Base-by-base conservation (phyloP, 225 moss, liverwort and hornwort species). In the Polytrichum formosum region DNA sequence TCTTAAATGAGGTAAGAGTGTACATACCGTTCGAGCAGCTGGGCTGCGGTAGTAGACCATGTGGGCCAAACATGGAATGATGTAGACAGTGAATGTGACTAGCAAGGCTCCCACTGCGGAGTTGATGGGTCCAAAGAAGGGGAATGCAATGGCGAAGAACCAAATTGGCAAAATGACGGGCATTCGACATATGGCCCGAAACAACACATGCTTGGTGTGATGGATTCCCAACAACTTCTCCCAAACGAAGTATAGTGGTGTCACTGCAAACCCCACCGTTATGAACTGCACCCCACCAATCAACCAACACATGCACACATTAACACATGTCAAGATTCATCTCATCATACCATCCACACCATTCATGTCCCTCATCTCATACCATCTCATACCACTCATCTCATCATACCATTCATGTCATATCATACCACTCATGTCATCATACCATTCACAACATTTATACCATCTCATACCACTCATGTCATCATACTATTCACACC, bases 61-160 rank as follows among this genome's bases (percentile, higher is more conserved):
- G 67, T 85, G 81, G 1, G 78, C 78, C 55, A 28, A 9, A 53
- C 81, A 81, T 1, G 84, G 81, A 64, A 85, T 79, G 67, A 84
- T 75, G 73, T 84, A 84, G 8, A 76, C 75, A 2, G 78, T 84
- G 72, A 84, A 81, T 0, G 84, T 82, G 30, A 85, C 84, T 7
- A 85, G 67, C 65, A 85, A 46, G 6, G 84, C 81, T 0, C 78
- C 81, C 7, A 85, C 81, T 0, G 81, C 69, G 23, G 84, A 85
- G 56, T 83, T 83, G 70, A 83, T 83, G 18, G 83, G 83, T 10
- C 83, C 83, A n/a, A 83, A 83, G 73, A 83, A 83, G 1, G 83
- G 79, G 26, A 83, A 83, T 6, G 76, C 79, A 18, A 83, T 76
- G 7, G 79, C 83, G 18, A 83, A 83, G 66, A 83, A 83, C 79